Evolutionary conservation across 441 rosid species (phyloP), one percentile per base, ranked within the genome.

Genomic region (Pelargonium citronellum): DNA sequence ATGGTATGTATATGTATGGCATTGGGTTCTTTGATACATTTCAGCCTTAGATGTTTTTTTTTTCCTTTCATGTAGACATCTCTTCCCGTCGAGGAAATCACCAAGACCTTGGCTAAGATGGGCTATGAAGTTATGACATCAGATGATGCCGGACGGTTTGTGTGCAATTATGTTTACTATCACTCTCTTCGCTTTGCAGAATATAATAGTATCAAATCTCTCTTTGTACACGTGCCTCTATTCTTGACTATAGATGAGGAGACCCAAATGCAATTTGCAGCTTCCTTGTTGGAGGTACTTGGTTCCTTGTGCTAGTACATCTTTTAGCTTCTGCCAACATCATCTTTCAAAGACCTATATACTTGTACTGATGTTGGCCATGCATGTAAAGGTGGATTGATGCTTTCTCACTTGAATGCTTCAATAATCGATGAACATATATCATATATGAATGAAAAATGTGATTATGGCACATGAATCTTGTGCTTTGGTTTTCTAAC

Each of bases 131-230:
- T 91, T 79, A 86, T 80, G 83, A 71, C 84, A 41, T 94, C 99
- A 0, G 86, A 85, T 71, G 99, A 94, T 79, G 99, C 99, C 0
- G 99, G 98, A 22, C 87, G 97, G 62, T 94, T 94, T 71, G 97
- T 94, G 22, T 94, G 99, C 91, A 94, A 94, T 80, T 94, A 91
- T 20, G 92, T 91, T 17, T 94, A 94, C 80, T 94, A 94, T 67
- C 97, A 94, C 62, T 94, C 99, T 44, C 94, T 94, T 66, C 79
- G 89, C 66, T 90, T 91, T 75, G 99, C 94, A n/a, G 95, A 90
- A 71, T 83, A 85, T 85, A 94, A 85, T 17, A 90, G 86, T 71
- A 83, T 69, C 70, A 84, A 79, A 73, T 86, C 99, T 15, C 88
- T 94, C 64, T 94, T 94, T 73, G 97, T 91, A 70, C 99, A 94